Conservation (phyloP, 192 early-diverging fungal species). For the Globomyces pollinis-pini region DNA sequence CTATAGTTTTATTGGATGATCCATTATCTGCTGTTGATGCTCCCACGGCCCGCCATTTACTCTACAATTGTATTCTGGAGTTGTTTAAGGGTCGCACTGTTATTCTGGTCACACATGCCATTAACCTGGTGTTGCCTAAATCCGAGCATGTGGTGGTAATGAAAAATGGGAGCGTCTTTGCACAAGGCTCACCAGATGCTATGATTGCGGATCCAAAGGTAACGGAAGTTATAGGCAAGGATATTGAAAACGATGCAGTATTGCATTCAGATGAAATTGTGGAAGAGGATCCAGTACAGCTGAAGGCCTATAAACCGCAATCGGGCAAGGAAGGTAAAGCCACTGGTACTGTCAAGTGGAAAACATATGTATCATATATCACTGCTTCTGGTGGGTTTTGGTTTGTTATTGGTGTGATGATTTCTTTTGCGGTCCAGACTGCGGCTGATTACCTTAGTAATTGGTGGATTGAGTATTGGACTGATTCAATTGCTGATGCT, state of each 20-base stretch:
- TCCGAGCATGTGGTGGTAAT: conserved; percentile 2
- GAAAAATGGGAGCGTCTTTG: conserved; percentile 22
- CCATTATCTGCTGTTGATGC: conserved; percentile 88
- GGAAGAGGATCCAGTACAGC: conserved; percentile 4
- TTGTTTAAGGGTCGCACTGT: conserved; percentile 7
- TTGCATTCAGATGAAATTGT: not conserved
- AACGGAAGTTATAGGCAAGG: conserved; percentile 5
- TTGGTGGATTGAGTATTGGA: conserved; percentile 34
- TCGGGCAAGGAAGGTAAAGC: conserved; percentile 9
- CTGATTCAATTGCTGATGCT: not conserved
- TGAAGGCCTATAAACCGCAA: not conserved
- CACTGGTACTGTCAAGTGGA: conserved; percentile 31
- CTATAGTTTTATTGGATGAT: conserved; percentile 72
- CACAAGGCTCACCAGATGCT: conserved; percentile 24
- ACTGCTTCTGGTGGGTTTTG: conserved; percentile 39
- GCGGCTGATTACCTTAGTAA: conserved; percentile 16
- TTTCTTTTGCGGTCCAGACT: conserved; percentile 14
- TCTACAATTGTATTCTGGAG: conserved; percentile 27
- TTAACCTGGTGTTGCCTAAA: conserved; percentile 2
- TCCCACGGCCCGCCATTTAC: conserved; percentile 71
- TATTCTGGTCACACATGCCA: conserved; percentile 14
- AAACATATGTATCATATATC: conserved; percentile 34
- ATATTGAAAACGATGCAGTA: not conserved
- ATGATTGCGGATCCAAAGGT: conserved; percentile 13
- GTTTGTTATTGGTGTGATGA: conserved; percentile 16